Percentiles rank a stretch among this genome's conserved stretches.
These are phyloP conservation scores for Geotrichum candidum DNA, from an alignment of 1,139 yeast species.

Conservation along the genomic window DNA sequence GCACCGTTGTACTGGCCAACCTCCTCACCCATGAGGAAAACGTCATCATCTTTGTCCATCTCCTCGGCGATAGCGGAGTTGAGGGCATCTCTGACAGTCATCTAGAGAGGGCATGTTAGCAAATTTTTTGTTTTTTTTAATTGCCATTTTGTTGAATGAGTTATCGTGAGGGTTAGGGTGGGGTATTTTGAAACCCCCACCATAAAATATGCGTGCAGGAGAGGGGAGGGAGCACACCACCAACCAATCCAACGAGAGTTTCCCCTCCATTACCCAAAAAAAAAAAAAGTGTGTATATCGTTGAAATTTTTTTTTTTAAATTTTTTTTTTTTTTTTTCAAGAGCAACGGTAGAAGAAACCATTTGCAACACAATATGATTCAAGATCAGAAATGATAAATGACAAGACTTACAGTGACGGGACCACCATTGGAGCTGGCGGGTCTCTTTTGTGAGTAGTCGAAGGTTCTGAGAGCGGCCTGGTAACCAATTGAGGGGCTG, in stretches of 20 bases:
- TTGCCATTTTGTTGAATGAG: not conserved
- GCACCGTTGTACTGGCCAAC: slow-evolving; percentile 99
- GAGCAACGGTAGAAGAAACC: not conserved
- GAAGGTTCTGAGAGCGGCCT: slow-evolving; percentile 29
- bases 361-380: not conserved
- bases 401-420: slow-evolving; percentile 29
- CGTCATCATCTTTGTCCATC: slow-evolving; percentile 90
- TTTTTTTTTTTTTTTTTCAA: not conserved
- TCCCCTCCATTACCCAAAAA: not conserved
- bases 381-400: not conserved
- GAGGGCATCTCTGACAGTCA: slow-evolving; percentile 96
- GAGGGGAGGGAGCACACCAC: not conserved
- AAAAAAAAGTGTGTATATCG: not conserved
- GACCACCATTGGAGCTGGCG: slow-evolving; percentile 31
- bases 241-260: not conserved
- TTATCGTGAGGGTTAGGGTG: not conserved
- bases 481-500: slow-evolving; percentile 23
- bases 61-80: slow-evolving; percentile 96
- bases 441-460: slow-evolving; percentile 24
- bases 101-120: slow-evolving; percentile 16
- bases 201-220: not conserved
- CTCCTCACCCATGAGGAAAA: slow-evolving; percentile 96
- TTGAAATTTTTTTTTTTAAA: not conserved
- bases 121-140: not conserved
- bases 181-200: not conserved